Evolutionary conservation across 495 filamentous ascomycete genomes (phyloP).

Genomic region (Rostrohypoxylon terebratum): DNA sequence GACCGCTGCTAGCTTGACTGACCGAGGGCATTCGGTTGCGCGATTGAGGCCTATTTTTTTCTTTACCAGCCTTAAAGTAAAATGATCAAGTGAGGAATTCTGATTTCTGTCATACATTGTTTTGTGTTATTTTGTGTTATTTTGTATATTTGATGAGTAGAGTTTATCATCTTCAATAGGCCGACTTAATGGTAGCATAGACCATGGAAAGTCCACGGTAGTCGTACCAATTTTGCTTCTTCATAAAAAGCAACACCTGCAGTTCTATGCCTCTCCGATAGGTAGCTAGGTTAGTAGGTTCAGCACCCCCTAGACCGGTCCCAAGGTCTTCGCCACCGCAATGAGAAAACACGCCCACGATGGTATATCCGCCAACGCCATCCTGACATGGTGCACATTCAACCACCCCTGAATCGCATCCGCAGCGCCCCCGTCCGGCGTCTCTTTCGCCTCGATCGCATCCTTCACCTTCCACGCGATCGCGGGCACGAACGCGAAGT

Average conservation of each 20-base stretch:
- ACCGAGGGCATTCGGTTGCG: constrained; percentile 5
- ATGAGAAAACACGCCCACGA: constrained; percentile 47
- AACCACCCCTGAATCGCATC: constrained; percentile 41
- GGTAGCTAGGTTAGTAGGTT: not conserved
- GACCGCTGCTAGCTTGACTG: not conserved
- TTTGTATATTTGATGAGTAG: no score
- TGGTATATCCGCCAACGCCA: constrained; percentile 39
- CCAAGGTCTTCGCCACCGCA: constrained; percentile 41
- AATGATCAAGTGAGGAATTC: not conserved
- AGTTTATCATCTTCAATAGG: no score
- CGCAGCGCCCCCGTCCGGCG: constrained; percentile 19
- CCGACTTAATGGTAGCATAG: no score
- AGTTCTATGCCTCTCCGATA: not conserved
- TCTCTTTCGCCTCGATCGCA: constrained; percentile 37
- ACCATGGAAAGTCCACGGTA: no score
- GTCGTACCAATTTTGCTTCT: not conserved
- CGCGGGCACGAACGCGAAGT: constrained; percentile 46
- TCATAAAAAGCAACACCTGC: not conserved
- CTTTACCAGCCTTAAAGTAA: not conserved
- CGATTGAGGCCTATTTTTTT: not conserved
- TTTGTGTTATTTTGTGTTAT: no score
- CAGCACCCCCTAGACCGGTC: constrained; percentile 26
- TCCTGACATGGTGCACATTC: constrained; percentile 40
- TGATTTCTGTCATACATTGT: not conserved
- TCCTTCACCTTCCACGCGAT: constrained; percentile 44